These are phyloP conservation scores for Mercurialis annua DNA, from an alignment of 345 rosid genomes.

Conservation along the genomic window DNA sequence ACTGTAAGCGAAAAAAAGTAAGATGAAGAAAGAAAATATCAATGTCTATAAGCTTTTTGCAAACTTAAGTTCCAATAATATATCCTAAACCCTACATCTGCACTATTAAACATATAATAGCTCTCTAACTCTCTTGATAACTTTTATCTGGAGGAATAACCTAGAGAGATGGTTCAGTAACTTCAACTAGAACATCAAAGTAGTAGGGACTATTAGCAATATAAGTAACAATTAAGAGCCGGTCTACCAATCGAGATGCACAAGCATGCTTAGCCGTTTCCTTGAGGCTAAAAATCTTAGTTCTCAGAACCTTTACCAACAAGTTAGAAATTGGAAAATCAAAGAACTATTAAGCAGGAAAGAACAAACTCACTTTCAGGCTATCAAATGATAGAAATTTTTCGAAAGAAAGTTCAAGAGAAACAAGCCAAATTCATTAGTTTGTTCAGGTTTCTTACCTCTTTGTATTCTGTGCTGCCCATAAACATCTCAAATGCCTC, in stretches of 20 bases:
- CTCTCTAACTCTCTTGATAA: not conserved
- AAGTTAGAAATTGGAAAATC: not conserved
- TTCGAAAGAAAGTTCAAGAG: not conserved
- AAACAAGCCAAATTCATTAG: not conserved
- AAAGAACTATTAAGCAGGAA: not conserved
- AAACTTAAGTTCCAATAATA: not conserved
- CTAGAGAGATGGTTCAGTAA: not conserved
- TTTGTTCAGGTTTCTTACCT: constrained; percentile 42
- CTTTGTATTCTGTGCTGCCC: constrained; percentile 56
- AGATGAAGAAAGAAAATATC: not conserved
- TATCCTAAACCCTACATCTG: not conserved
- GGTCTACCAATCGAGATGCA: not conserved
- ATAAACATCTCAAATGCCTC: constrained; percentile 72
- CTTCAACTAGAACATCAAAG: not conserved
- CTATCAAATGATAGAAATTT: not conserved
- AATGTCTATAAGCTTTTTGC: not conserved
- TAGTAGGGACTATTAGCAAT: not conserved
- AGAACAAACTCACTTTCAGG: not conserved
- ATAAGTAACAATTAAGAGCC: not conserved
- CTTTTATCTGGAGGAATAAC: not conserved
- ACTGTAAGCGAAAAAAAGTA: not conserved
- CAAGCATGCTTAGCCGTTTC: not conserved
- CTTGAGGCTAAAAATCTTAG: not conserved
- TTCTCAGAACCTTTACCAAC: not conserved
- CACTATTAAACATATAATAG: not conserved